Percentiles rank a stretch among this genome's conserved stretches.
phyloP scores from a whole-genome alignment of 176 grass and related monocot genomes.

The Carex pumila region DNA sequence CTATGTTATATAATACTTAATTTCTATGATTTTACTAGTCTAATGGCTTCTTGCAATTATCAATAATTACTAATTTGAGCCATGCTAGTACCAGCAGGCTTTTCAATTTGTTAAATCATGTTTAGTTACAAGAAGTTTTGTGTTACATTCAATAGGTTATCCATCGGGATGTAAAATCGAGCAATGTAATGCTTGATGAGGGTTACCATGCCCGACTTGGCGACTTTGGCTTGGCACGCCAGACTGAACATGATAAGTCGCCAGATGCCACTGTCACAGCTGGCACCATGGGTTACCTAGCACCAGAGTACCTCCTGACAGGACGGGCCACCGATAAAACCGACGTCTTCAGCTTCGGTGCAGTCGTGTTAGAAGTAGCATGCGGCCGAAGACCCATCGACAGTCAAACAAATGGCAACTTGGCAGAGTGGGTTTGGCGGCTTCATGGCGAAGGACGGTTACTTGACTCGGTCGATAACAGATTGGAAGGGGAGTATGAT shows the following conservation, averaged over 20 bases:
- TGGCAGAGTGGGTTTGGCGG: slow-evolving; percentile 91
- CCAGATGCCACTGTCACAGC: slow-evolving; percentile 75
- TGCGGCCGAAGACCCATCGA: slow-evolving; percentile 72
- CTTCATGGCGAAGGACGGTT: slow-evolving; percentile 55
- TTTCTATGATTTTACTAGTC: background rate
- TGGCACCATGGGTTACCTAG: slow-evolving; percentile 93
- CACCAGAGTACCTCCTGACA: slow-evolving; percentile 84
- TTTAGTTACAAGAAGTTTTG: background rate
- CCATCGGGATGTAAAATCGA: slow-evolving; percentile 98
- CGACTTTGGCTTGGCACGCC: slow-evolving; percentile 76
- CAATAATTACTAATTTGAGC: background rate
- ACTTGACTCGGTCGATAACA: slow-evolving; percentile 33
- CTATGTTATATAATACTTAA: background rate
- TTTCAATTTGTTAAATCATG: background rate
- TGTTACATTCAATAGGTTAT: slow-evolving; percentile 34
- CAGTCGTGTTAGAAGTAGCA: slow-evolving; percentile 53
- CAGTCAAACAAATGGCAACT: slow-evolving; percentile 39
- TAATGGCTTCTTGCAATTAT: background rate
- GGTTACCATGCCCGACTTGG: slow-evolving; percentile 64
- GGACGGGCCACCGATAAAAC: slow-evolving; percentile 78
- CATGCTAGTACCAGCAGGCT: background rate
- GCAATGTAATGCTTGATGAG: slow-evolving; percentile 97
- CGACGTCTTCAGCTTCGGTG: slow-evolving; percentile 94
- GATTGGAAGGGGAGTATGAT: slow-evolving; percentile 58
- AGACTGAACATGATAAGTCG: slow-evolving; percentile 75